These are phyloP conservation scores for Colletotrichum cereale DNA, from an alignment of 2,329 filamentous ascomycete genomes.

Conservation along the genomic window DNA sequence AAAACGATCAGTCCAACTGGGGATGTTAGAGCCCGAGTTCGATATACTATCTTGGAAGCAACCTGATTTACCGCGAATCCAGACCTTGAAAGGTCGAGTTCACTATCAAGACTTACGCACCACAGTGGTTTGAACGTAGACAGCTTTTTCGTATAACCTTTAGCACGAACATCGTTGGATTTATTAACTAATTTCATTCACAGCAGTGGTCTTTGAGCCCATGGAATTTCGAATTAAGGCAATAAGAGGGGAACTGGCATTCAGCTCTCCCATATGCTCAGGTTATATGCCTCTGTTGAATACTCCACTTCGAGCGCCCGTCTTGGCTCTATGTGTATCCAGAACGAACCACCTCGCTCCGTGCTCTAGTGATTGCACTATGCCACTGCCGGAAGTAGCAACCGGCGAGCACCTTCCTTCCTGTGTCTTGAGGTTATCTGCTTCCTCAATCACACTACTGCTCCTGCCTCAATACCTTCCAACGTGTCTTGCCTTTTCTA, in stretches of 20 bases:
- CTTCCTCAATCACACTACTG: neutral
- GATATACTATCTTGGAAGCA: neutral
- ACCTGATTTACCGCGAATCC: neutral
- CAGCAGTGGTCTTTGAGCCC: neutral
- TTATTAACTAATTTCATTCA: too few species aligned
- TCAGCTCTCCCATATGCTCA: neutral
- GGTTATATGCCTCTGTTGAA: neutral
- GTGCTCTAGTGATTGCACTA: neutral
- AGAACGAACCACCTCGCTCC: too few species aligned
- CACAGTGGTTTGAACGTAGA: neutral
- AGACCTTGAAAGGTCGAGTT: neutral
- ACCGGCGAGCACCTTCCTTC: neutral
- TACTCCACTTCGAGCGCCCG: neutral
- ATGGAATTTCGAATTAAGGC: neutral
- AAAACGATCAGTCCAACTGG: neutral
- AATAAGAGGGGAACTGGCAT: neutral
- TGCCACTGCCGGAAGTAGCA: neutral
- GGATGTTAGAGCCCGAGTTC: neutral
- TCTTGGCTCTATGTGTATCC: neutral
- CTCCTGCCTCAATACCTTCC: neutral
- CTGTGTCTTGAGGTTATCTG: neutral
- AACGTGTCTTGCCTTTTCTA: neutral
- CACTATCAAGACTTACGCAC: neutral
- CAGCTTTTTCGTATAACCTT: neutral
- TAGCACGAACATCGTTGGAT: neutral